Percentiles rank a stretch among this genome's conserved stretches.
Conservation (phyloP, 2,329 filamentous ascomycete genomes). For the Pseudomassariella vexata region DNA sequence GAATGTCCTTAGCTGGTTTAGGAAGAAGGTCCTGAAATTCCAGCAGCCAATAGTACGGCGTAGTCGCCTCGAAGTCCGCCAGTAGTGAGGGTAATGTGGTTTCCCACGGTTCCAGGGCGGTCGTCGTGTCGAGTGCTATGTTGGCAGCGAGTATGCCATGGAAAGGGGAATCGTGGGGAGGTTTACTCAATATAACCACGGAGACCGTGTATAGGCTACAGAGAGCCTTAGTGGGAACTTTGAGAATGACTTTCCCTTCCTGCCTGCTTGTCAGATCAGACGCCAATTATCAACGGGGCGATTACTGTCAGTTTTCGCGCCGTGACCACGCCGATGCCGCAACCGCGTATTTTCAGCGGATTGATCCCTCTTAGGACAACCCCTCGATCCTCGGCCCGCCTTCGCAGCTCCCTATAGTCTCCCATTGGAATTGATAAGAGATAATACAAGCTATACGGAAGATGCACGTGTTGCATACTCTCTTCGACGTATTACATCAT, state of each 20-base stretch:
- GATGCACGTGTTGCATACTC: too few relatives aligned
- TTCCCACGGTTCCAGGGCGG: not conserved
- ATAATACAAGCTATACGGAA: too few relatives aligned
- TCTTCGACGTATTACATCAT: too few relatives aligned
- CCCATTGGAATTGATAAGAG: too few relatives aligned
- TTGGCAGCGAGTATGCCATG: conserved; percentile 6
- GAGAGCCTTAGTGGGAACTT: conserved; percentile 3
- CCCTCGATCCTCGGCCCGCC: too few relatives aligned
- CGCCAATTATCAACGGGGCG: too few relatives aligned
- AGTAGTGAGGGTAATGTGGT: not conserved
- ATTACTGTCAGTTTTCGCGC: too few relatives aligned
- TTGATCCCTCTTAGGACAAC: too few relatives aligned
- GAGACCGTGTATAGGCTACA: conserved; percentile 4
- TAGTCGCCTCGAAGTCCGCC: conserved; percentile 3
- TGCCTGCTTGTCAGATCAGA: too few relatives aligned
- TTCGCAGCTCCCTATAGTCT: too few relatives aligned
- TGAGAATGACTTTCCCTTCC: conserved; percentile 5
- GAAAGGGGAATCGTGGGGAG: conserved; percentile 1
- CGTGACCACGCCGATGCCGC: too few relatives aligned
- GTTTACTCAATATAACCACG: not conserved
- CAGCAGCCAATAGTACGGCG: conserved; percentile 3
- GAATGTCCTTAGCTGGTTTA: not conserved
- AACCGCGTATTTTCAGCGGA: too few relatives aligned
- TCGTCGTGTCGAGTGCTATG: conserved; percentile 1
- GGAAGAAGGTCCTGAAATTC: conserved; percentile 4